A percentile compares a stretch with the other conserved stretches of the same genome.
Conservation (phyloP, 257 asterid species). For the Thymus quinquecostatus region DNA sequence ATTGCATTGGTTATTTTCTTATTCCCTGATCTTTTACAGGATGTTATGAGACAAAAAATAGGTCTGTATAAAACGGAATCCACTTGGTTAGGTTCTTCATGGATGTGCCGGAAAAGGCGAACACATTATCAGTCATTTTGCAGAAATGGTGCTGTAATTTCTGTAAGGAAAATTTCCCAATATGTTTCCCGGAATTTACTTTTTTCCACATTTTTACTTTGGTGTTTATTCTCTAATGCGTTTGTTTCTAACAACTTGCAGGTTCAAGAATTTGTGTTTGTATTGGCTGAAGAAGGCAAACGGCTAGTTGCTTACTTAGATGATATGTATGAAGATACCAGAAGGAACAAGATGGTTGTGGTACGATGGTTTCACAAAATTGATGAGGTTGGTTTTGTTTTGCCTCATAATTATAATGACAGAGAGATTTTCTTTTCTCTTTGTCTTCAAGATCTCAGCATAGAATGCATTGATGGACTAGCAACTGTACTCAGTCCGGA, state of each 20-base stretch:
- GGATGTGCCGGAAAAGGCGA: slow-evolving; percentile 68
- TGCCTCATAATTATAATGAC: slow-evolving; percentile 79
- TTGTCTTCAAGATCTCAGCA: slow-evolving; percentile 90
- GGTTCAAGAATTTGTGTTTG: slow-evolving; percentile 78
- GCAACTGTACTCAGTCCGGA: slow-evolving; percentile 89
- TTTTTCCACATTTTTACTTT: background rate
- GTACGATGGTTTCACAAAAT: slow-evolving; percentile 97
- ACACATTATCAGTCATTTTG: slow-evolving; percentile 65
- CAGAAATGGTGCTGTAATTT: slow-evolving; percentile 71
- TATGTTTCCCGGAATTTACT: background rate
- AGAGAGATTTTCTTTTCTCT: slow-evolving; percentile 94
- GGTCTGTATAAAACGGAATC: slow-evolving; percentile 35
- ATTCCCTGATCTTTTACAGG: slow-evolving; percentile 26
- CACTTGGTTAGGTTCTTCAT: slow-evolving; percentile 72
- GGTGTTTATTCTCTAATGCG: slow-evolving; percentile 9
- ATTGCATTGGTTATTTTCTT: background rate
- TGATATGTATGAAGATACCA: slow-evolving; percentile 80
- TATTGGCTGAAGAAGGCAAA: slow-evolving; percentile 76
- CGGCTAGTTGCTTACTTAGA: slow-evolving; percentile 81
- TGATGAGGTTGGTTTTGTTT: slow-evolving; percentile 92
- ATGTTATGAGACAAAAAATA: slow-evolving; percentile 33
- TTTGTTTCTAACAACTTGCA: slow-evolving; percentile 29
- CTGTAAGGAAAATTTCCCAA: slow-evolving; percentile 49
- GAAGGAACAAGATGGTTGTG: slow-evolving; percentile 87
- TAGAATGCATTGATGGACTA: slow-evolving; percentile 91